Conservation (phyloP, 495 filamentous ascomycete species). For the Aspergillus hancockii region DNA sequence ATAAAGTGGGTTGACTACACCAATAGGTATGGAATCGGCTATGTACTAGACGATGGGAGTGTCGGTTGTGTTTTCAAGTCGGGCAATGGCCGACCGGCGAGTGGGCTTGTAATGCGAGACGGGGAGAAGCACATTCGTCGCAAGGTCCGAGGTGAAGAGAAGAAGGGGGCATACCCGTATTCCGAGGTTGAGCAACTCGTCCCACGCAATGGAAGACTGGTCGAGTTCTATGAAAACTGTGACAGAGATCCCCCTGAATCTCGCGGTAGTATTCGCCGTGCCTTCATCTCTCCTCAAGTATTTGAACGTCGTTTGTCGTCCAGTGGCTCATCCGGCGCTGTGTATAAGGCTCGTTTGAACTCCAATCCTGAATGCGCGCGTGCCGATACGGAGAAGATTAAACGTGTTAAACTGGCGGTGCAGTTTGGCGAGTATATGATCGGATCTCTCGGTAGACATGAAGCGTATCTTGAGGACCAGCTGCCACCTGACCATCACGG, state of each 20-base stretch:
- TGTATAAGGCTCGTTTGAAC: conserved; percentile 49
- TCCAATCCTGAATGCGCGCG: conserved; percentile 52
- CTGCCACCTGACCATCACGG: conserved; percentile 35
- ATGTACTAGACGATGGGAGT: conserved; percentile 81
- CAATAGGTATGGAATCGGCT: conserved; percentile 85
- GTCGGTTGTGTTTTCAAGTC: conserved; percentile 80
- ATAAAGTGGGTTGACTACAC: conserved; percentile 96
- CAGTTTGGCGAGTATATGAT: conserved; percentile 97
- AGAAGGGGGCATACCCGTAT: conserved; percentile 53
- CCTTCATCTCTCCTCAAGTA: conserved; percentile 58
- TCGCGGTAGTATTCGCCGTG: conserved; percentile 60
- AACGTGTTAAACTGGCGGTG: conserved; percentile 77
- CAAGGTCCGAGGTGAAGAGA: conserved; percentile 56
- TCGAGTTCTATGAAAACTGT: conserved; percentile 81
- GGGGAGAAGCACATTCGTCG: conserved; percentile 52
- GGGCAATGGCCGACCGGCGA: conserved; percentile 59
- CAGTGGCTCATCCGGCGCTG: conserved; percentile 19
- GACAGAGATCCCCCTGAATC: conserved; percentile 45
- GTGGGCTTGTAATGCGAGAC: conserved; percentile 68
- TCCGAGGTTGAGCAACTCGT: conserved; percentile 65
- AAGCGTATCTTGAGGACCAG: conserved; percentile 29
- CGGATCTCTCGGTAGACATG: conserved; percentile 52
- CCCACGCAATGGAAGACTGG: conserved; percentile 58
- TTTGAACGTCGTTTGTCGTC: conserved; percentile 47
- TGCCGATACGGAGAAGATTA: conserved; percentile 69